Evolutionary conservation across 768 basidiomycete species (phyloP), one percentile per base, ranked within the genome.

Genomic region (Fibroporia radiculosa): DNA sequence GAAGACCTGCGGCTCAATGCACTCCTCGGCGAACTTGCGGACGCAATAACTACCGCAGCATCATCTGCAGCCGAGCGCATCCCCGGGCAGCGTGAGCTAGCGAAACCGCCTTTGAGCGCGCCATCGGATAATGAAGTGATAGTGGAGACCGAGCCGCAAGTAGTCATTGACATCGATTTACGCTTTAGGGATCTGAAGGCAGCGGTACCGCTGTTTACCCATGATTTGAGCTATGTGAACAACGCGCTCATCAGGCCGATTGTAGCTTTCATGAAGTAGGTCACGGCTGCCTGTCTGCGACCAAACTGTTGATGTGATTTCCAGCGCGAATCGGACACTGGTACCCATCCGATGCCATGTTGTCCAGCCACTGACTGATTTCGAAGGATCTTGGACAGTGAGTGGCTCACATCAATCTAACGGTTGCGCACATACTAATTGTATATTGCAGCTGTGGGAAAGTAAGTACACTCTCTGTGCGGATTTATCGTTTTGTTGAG

Each of bases 211-310:
- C 75, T 95, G 40, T 97, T 93, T 67, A 82, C 91, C 25, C 74
- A 72, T 35, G 89, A 96, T 58, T 61, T 99, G 46, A 88, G 88
- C 34, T 90, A 95, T 57, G 84, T 89, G 49, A 96, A 95, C 56
- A 88, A 83, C 57, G 96, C 96, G 18, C 68, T 98, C 20, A 84
- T 96, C 37, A 64, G 96, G 55, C 93, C 96, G 3, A 97, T 99
- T 50, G 96, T 98, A 13, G 95, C 92, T 1, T 99, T 99, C 60
- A 93, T 97, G 82, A 96, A 96, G 93, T 93, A 55, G 48, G 83
- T 71, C 6, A n/a, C n/a, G n/a, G n/a, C n/a, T n/a, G n/a, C 6
- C 32, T 37, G 36, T 37, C 10, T 37, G 36, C 36, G 7, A 25
- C 13, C 32, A 49, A 38, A 51, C n/a, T n/a, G n/a, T n/a, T 61